Conservation (phyloP, 106 monocot species). For the Dioscorea dumetorum region DNA sequence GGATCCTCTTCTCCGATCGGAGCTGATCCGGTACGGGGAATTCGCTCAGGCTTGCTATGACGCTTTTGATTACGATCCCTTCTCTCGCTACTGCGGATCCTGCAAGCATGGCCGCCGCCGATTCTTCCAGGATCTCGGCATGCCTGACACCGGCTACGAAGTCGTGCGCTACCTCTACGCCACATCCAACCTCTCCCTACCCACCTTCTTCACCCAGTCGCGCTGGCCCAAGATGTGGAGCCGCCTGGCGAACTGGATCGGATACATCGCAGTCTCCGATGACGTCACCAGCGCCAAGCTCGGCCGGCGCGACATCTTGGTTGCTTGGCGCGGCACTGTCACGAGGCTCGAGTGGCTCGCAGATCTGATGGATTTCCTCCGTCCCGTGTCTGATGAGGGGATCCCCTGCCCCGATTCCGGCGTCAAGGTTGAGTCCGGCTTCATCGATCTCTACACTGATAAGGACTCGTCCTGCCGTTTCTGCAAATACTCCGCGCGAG, state of each 20-base stretch:
- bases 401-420: constrained; percentile 48
- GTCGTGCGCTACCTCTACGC: constrained; percentile 77
- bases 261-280: constrained; percentile 71
- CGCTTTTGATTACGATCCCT: constrained; percentile 74
- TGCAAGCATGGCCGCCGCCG: constrained; percentile 52
- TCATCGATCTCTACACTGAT: constrained; percentile 57
- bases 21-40: constrained; percentile 89
- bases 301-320: constrained; percentile 69
- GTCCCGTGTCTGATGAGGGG: constrained; percentile 36
- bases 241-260: constrained; percentile 82
- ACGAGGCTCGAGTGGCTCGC: constrained; percentile 70
- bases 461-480: constrained; percentile 51
- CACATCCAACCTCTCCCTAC: constrained; percentile 56
- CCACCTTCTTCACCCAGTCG: constrained; percentile 51
- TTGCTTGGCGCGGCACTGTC: constrained; percentile 84
- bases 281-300: constrained; percentile 45
- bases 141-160: constrained; percentile 44
- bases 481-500: constrained; percentile 58
- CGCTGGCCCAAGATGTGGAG: constrained; percentile 41
- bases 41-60: constrained; percentile 88
- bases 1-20: constrained; percentile 68
- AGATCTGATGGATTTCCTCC: constrained; percentile 64
- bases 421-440: constrained; percentile 71
- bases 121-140: constrained; percentile 44
- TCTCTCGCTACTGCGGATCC: constrained; percentile 68